Conservation (phyloP, 352 stramenopile species). For the Achlya hypogyna region DNA sequence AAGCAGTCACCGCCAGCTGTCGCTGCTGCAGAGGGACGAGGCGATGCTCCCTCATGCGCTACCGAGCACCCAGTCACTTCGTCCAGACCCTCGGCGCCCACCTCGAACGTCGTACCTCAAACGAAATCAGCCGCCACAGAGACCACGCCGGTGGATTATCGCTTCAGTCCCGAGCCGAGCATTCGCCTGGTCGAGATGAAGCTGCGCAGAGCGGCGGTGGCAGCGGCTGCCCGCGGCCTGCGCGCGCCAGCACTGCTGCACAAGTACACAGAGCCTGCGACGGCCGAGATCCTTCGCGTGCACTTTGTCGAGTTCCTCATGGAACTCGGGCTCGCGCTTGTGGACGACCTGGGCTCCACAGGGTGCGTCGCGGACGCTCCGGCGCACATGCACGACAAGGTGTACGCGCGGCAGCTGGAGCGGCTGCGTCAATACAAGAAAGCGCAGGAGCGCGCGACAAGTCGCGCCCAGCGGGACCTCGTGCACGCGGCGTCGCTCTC, state of each 20-base stretch:
- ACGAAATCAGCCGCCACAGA: no score
- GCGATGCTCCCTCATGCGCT: no score
- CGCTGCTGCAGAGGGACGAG: no score
- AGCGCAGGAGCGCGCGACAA: constrained; percentile 35
- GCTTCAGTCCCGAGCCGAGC: constrained; percentile 70
- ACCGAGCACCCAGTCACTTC: no score
- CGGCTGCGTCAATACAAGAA: constrained; percentile 50
- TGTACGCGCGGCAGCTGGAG: constrained; percentile 78
- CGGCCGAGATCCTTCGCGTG: constrained; percentile 51
- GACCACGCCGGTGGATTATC: constrained; percentile 70
- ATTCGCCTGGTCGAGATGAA: constrained; percentile 82
- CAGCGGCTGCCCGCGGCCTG: constrained; percentile 57
- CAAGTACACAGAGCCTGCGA: constrained; percentile 51
- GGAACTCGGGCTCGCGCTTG: constrained; percentile 83
- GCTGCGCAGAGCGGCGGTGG: constrained; percentile 54
- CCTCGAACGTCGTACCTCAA: no score
- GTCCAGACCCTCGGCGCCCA: no score
- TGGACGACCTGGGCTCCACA: constrained; percentile 29
- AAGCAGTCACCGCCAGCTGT: no score
- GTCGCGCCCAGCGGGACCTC: constrained; percentile 46
- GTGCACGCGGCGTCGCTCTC: constrained; percentile 28
- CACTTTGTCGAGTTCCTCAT: constrained; percentile 91
- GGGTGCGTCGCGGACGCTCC: constrained; percentile 15
- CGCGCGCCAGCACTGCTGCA: constrained; percentile 59
- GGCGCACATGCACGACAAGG: constrained; percentile 48